Evolutionary conservation across 164 flowering plant species (phyloP).

Genomic region (Stephania japonica): DNA sequence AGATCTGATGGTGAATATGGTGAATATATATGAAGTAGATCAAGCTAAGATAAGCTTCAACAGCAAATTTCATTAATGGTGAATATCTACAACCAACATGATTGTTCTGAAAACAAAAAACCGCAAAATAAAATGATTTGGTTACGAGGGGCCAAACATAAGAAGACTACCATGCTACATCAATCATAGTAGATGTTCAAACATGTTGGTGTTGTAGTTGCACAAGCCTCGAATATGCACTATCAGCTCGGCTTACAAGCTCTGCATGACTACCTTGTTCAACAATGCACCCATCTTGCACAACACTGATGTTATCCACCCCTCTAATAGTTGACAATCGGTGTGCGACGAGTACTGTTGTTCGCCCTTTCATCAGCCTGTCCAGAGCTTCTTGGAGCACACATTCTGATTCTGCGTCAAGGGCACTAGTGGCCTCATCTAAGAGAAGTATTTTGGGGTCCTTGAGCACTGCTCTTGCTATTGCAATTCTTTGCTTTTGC

Average conservation of each 20-base stretch:
- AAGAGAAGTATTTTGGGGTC: constrained; percentile 75
- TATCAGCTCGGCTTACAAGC: constrained; percentile 55
- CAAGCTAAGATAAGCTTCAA: not conserved
- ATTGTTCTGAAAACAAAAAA: constrained; percentile 1
- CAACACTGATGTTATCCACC: constrained; percentile 80
- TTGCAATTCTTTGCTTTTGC: constrained; percentile 94
- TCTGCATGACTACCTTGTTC: constrained; percentile 91
- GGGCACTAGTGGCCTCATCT: constrained; percentile 96
- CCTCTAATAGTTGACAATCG: constrained; percentile 83
- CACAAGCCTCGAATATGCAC: constrained; percentile 79
- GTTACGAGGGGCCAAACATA: not conserved
- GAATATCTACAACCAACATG: constrained; percentile 15
- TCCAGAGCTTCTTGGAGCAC: constrained; percentile 91
- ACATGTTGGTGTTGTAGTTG: constrained; percentile 79
- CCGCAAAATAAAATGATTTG: not conserved
- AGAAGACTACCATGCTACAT: not conserved
- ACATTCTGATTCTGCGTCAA: constrained; percentile 92
- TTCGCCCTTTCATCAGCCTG: constrained; percentile 92
- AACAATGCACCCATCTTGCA: constrained; percentile 92
- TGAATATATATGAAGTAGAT: not conserved
- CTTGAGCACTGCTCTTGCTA: constrained; percentile 91
- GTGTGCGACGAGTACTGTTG: constrained; percentile 93
- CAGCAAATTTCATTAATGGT: constrained; percentile 5
- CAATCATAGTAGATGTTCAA: not conserved
- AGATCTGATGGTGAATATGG: too few species aligned